phyloP scores from a whole-genome alignment of 345 rosid species.

The Gossypium ekmanianum region DNA sequence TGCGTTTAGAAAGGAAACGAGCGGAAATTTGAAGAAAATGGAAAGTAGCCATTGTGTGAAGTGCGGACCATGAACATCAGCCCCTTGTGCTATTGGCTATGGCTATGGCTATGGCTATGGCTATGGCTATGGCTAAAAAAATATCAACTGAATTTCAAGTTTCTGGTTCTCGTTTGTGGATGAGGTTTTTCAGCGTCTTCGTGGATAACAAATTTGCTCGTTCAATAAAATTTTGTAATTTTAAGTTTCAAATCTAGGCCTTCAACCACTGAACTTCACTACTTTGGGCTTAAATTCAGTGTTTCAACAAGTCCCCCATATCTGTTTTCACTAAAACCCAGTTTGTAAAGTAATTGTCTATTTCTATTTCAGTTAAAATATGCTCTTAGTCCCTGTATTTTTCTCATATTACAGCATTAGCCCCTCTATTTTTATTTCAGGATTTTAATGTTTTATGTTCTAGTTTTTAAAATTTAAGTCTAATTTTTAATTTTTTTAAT shows the following conservation, averaged over 20 bases:
- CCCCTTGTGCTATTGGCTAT: neutral
- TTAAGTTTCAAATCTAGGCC: neutral
- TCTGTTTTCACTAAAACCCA: no score
- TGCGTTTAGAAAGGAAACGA: no score
- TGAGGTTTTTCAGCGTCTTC: neutral
- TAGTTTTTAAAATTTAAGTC: no score
- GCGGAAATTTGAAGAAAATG: neutral
- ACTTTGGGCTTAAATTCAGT: neutral
- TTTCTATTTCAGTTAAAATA: no score
- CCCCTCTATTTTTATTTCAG: no score
- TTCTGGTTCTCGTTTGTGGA: neutral
- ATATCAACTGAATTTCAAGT: neutral
- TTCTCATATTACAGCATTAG: no score
- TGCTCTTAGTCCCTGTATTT: no score
- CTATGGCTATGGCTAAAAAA: neutral
- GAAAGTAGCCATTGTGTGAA: slow-evolving; percentile 24
- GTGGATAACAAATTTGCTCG: neutral
- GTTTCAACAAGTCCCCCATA: no score
- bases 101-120: neutral
- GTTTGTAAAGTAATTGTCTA: no score
- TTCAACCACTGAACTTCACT: neutral
- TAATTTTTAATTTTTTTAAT: no score
- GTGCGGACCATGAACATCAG: neutral
- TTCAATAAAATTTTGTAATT: neutral
- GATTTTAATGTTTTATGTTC: no score